A percentile compares a stretch with the other conserved stretches of the same genome.
These are phyloP conservation scores for Cerrena zonata DNA, from an alignment of 1,284 basidiomycete genomes.

Conservation along the genomic window DNA sequence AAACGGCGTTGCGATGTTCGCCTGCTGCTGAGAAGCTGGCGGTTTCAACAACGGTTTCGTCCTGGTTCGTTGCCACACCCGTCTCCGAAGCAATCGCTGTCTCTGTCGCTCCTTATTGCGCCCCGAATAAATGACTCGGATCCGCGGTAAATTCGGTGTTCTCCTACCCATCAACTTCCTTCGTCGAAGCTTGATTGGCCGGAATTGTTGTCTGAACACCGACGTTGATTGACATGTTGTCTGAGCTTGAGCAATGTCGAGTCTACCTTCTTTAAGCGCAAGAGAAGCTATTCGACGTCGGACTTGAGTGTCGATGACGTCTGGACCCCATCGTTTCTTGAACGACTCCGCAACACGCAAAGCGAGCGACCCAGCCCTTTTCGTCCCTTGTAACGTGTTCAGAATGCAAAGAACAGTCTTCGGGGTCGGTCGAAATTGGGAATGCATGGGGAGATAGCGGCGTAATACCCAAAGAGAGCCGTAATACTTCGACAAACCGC, in stretches of 20 bases:
- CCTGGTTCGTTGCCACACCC: conserved; percentile 10
- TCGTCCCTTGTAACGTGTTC: conserved; percentile 40
- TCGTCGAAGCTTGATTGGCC: not conserved
- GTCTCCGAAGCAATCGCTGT: conserved; percentile 18
- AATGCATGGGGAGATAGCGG: conserved; percentile 42
- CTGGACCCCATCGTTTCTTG: conserved; percentile 46
- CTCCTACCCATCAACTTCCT: not conserved
- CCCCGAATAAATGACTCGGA: conserved; percentile 7
- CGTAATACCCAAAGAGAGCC: conserved; percentile 33
- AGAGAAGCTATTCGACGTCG: conserved; percentile 49
- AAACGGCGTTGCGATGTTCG: no score
- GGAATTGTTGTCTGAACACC: conserved; percentile 8
- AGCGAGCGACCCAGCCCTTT: conserved; percentile 49
- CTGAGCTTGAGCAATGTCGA: conserved; percentile 42
- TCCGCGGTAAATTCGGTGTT: not conserved
- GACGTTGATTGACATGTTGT: conserved; percentile 19
- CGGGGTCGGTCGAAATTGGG: conserved; percentile 49
- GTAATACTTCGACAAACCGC: conserved; percentile 23
- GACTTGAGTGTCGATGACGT: conserved; percentile 51
- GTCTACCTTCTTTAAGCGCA: conserved; percentile 56
- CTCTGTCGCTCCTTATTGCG: conserved; percentile 15
- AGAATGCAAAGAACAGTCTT: conserved; percentile 60
- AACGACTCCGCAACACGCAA: conserved; percentile 40
- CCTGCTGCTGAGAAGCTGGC: no score
- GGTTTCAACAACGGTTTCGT: not conserved